A percentile compares a stretch with the other conserved stretches of the same genome.
These are phyloP conservation scores for Aquilaria sinensis DNA, from an alignment of 345 rosid species.

Conservation along the genomic window DNA sequence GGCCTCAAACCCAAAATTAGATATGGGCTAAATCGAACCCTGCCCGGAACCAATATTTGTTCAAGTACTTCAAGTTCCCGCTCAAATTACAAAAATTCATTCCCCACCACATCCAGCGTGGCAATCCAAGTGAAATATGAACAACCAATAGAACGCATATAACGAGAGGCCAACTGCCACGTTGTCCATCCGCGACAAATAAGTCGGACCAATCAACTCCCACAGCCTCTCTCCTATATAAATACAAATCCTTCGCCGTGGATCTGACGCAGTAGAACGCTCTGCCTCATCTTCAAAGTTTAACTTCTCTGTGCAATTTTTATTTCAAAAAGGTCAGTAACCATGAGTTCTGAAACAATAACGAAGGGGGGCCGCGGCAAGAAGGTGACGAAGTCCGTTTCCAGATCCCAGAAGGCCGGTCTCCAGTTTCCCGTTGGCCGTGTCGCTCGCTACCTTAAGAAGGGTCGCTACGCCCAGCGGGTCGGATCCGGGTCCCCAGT, in stretches of 20 bases:
- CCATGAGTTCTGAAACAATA: slow-evolving; percentile 20
- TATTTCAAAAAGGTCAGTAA: background rate
- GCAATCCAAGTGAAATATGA: too few relatives aligned
- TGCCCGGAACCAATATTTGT: too few relatives aligned
- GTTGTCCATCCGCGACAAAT: background rate
- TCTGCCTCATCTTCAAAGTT: background rate
- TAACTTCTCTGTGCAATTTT: background rate
- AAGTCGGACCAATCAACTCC: background rate
- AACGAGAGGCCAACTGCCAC: background rate
- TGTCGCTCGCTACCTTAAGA: slow-evolving; percentile 62
- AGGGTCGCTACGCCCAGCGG: slow-evolving; percentile 60
- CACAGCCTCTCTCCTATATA: background rate
- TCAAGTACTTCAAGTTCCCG: too few relatives aligned
- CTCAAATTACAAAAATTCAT: too few relatives aligned
- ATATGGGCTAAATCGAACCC: too few relatives aligned
- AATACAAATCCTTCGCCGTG: background rate
- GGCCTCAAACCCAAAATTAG: too few relatives aligned
- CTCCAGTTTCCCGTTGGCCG: slow-evolving; percentile 70
- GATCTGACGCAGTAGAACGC: background rate
- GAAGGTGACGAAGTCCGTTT: slow-evolving; percentile 47
- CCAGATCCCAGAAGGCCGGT: slow-evolving; percentile 61
- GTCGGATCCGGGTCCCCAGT: slow-evolving; percentile 71
- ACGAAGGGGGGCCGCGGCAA: slow-evolving; percentile 35
- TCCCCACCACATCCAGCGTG: too few relatives aligned
- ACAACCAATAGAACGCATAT: too few relatives aligned